Evolutionary conservation across 1,284 basidiomycete species (phyloP), one percentile per base, ranked within the genome.

Genomic region (Sphagnurus paluster): DNA sequence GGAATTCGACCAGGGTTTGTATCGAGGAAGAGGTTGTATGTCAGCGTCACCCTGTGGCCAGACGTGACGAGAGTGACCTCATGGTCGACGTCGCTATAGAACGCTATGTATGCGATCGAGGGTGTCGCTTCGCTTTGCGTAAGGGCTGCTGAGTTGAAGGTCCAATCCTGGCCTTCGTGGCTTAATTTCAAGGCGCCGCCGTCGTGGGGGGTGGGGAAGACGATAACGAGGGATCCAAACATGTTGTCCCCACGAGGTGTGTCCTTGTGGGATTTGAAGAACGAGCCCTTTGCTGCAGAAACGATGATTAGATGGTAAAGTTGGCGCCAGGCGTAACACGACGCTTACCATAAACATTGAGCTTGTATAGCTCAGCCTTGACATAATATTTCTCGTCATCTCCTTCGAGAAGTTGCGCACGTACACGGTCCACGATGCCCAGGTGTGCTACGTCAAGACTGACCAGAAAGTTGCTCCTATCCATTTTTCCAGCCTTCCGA

Each of bases 141-240:
- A 14, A 62, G 50, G 4, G 48, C 8, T 1, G 57, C 56, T 2
- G 67, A 63, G 48, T 74, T 64, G 50, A 74, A 66, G 2, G 29
- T 46, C 58, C 59, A 67, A 43, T 70, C 65, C 10, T 62, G 23
- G 10, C 43, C 55, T 8, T 50, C 47, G 37, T 72, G 62, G 23
- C 65, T 62, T 3, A 75, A 57, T 13, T 65, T 29, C 4, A 77
- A 60, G 1, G 52, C 46, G 1, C 72, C 74, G 6, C 75, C 73
- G 48, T 68, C 60, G 46, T 77, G 70, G 0, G 54, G n/a, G 0
- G 71, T 71, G n/a, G 70, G 70, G 48, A 72, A 61, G 35, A 75
- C 45, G 17, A 75, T 63, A 16, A 76, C 68, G 11, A 76, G 68
- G 2, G 74, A 76, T n/a, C 67, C 74, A 39, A 76, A 70, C 72